Evolutionary conservation across 345 rosid species (phyloP), one percentile per base, ranked within the genome.

Genomic region (Combretum micranthum): DNA sequence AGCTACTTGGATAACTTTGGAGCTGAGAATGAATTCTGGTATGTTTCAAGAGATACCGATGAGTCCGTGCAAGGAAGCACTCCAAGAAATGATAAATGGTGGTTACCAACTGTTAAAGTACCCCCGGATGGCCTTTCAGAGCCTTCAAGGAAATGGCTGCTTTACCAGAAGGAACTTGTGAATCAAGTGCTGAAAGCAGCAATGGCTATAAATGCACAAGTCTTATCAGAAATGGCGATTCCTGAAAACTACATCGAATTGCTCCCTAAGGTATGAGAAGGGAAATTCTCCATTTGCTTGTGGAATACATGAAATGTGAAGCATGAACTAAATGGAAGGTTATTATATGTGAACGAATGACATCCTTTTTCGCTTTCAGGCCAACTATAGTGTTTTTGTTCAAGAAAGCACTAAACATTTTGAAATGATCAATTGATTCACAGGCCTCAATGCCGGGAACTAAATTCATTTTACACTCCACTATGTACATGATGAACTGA

Each of bases 141-240:
- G 10, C 21, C 52, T 7, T 75, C 86, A 0, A 57, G 86, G 55
- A 85, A 75, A 75, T 82, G 86, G 87, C 59, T 89, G 64, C 83
- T 80, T 47, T 69, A 59, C 54, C 97, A 93, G 63, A 93, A 93
- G 68, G 99, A 93, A 49, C 77, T 91, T n/a, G 94, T 93, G n/a
- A 93, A 84, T 64, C 99, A 93, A 49, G 97, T 89, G 2, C 88
- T 87, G 17, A 93, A 89, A 69, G 96, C 96, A 56, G 96, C 99
- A 55, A 85, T 93, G 92, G 92, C 97, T 8, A 93, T 89, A 19
- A 93, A 93, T 66, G 97, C 99, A 52, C 88, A 76, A 66, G 95
- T 93, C 23, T 69, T 93, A n/a, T 82, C 97, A 3, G 99, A 89
- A 76, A 93, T 93, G 89, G 72, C 62, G 23, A 67, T 89, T 56